Evolutionary conservation across 257 asterid genomes (phyloP), one percentile per base, ranked within the genome.

Genomic region (Fraxinus cuspidata): DNA sequence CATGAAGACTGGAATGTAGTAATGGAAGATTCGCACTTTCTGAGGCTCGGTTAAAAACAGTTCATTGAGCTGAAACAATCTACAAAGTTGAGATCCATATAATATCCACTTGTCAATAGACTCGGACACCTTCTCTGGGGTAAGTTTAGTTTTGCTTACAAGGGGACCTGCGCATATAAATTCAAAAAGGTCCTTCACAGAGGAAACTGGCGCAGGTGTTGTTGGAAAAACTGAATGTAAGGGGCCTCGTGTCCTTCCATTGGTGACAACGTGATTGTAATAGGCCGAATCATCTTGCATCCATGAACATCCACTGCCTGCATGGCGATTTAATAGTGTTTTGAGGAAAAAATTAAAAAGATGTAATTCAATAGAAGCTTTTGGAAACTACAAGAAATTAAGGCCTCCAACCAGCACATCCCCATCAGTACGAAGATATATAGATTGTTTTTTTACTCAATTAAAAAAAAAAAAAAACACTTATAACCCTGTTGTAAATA

Each of bases 1-100:
- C 79, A 93, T 44, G 88, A 90, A 96, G 66, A 96, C 98, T 3
- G 99, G 99, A 81, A 96, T 85, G 80, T 96, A 96, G 85, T 96
- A 93, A 88, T 96, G 99, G 84, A 75, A 96, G 23, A 96, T 84
- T 73, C 99, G 89, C 72, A 92, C 72, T 80, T 91, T 96, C 72
- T 93, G 96, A 81, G 99, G 87, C 76, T 89, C 96, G 0, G 86
- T 88, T 73, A 96, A 91, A 79, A 65, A 79, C 80, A 93, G 77
- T 77, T 96, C 97, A 27, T 90, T 90, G 71, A 96, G 86, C 85
- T 82, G 83, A 88, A 93, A 96, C 86, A 96, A 80, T 80, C 97
- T 89, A 84, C 98, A 93, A 70, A 96, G 90, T 34, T 90, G 89
- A 18, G 96, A 88, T 69, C 97, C 97, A 71, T 83, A 92, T 80